Evolutionary conservation across 139 green algal genomes (phyloP), one percentile per base, ranked within the genome.

Genomic region (Coelastrella sp.): DNA sequence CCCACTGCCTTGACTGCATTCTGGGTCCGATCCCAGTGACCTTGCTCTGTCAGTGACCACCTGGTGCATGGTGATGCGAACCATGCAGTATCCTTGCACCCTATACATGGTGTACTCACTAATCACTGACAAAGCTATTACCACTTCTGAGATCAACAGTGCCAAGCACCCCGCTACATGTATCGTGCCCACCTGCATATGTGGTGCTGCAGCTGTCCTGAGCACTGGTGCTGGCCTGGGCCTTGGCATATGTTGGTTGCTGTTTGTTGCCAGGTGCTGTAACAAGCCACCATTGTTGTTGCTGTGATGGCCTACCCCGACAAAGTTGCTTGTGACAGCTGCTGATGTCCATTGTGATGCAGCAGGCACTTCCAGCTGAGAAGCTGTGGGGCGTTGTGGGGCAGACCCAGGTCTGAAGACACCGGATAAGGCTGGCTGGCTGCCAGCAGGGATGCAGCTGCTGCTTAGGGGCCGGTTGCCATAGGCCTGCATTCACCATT

Each of bases 351-450:
- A 87, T 32, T 87, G 61, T 8, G 22, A 77, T 68, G 61, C 81
- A 22, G 81, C 19, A n/a, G 22, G 66, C 5, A 78, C 5, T 22
- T 87, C 59, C 80, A 86, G 61, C 81, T 78, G 81, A 20, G 81
- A 87, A 17, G 81, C 16, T 61, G 81, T 77, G 2, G 81, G 81
- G 23, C 32, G 61, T 22, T 87, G 81, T 14, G 83, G 83, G 5
- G 83, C 68, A 23, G 83, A 88, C 6, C 54, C 56, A 8, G 83
- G 83, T 2, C 83, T 57, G 68, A 88, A 88, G 6, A 88, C 83
- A 73, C 83, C 83, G 14, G 83, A 88, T 0, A 88, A 68, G 7
- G 83, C 68, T 58, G 66, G 83, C 68, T 88, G 83, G 68, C 77
- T 88, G 5, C 66, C 65, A 5, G 11, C n/a, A 11, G 54, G 47